Percentiles rank a stretch among this genome's conserved stretches.
Conservation (phyloP, 805 yeast genomes). For the Pichia californica region DNA sequence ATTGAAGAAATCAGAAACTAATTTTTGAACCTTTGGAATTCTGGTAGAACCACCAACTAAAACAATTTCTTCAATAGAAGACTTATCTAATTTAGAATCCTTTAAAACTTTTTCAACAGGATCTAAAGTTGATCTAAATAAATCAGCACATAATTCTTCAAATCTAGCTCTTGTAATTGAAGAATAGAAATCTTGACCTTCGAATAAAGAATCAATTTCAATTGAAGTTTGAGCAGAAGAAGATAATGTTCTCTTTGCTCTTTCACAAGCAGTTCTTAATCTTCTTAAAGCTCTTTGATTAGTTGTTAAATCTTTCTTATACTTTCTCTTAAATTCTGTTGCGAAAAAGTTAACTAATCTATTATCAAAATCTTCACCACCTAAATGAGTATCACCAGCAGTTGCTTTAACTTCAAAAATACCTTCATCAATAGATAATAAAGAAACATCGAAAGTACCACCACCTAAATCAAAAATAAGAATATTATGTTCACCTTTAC, state of each 20-base stretch:
- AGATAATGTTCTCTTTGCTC: conserved; percentile 97
- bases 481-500: conserved; percentile 71
- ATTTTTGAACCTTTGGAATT: conserved; percentile 94
- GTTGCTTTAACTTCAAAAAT: conserved; percentile 95
- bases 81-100: conserved; percentile 86
- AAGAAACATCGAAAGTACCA: conserved; percentile 96
- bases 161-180: conserved; percentile 96
- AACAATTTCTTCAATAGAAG: conserved; percentile 86
- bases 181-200: conserved; percentile 95
- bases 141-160: conserved; percentile 91
- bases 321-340: conserved; percentile 95
- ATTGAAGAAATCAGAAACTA: conserved; percentile 92
- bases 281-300: conserved; percentile 98
- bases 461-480: conserved; percentile 95
- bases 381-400: conserved; percentile 86
- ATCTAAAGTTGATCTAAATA: conserved; percentile 89
- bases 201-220: conserved; percentile 91
- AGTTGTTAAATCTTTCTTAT: conserved; percentile 85
- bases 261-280: conserved; percentile 97
- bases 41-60: conserved; percentile 98
- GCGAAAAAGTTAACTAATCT: conserved; percentile 92
- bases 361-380: conserved; percentile 99
- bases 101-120: conserved; percentile 94
- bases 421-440: conserved; percentile 90
- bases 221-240: conserved; percentile 93